Percentiles rank a stretch among this genome's conserved stretches.
Conservation (phyloP, 805 yeast species). For the Tetrapisispora arboricola region DNA sequence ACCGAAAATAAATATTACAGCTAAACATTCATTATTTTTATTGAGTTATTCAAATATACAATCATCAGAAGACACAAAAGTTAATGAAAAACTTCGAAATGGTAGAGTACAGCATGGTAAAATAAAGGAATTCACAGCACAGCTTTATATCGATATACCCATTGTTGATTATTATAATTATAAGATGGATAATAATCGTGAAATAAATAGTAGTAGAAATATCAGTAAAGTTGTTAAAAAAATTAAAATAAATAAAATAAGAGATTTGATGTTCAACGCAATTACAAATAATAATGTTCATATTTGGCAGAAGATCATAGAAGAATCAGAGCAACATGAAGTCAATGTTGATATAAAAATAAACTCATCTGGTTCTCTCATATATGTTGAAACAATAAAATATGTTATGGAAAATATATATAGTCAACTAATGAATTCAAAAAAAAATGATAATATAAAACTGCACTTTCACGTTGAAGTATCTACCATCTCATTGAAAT, state of each 20-base stretch:
- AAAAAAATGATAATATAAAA: conserved; percentile 8
- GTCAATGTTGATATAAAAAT: conserved; percentile 7
- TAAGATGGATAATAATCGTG: background rate
- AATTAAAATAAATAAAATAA: conserved; percentile 19
- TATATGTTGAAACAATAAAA: conserved; percentile 28
- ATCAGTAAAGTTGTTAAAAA: conserved; percentile 18
- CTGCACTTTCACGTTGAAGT: conserved; percentile 17
- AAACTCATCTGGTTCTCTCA: conserved; percentile 25
- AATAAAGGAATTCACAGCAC: conserved; percentile 12
- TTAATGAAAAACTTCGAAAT: background rate
- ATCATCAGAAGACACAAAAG: background rate
- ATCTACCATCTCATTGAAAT: conserved; percentile 22
- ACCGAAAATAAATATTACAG: conserved; percentile 19
- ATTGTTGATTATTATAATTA: conserved; percentile 28
- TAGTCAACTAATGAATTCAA: conserved; percentile 6
- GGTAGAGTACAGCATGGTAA: background rate
- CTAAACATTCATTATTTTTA: conserved; percentile 23
- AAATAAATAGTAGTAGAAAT: background rate
- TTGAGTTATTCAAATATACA: conserved; percentile 23
- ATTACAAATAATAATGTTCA: conserved; percentile 18
- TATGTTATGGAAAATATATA: conserved; percentile 22
- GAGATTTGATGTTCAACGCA: conserved; percentile 17
- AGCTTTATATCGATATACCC: conserved; percentile 26
- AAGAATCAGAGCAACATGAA: background rate
- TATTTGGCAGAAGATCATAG: conserved; percentile 15